These are phyloP conservation scores for Aspergillus fischeri DNA, from an alignment of 2,329 filamentous ascomycete genomes.

Conservation along the genomic window DNA sequence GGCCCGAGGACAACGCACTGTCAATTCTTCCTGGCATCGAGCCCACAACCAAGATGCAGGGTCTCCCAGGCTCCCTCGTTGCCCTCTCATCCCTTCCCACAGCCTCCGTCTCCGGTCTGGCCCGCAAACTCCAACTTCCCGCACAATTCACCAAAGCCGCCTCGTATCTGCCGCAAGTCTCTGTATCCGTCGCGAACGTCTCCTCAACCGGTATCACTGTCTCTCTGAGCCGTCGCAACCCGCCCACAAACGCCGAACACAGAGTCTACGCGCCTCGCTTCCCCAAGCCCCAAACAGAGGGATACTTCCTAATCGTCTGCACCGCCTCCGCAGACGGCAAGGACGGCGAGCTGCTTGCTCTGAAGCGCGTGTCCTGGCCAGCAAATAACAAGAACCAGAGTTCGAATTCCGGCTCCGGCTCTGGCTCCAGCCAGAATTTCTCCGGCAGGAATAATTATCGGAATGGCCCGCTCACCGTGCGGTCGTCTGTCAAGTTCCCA, in stretches of 20 bases:
- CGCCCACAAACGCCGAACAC: conserved; percentile 60
- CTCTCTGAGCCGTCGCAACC: conserved; percentile 62
- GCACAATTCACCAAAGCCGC: conserved; percentile 54
- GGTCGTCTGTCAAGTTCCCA: conserved; percentile 32
- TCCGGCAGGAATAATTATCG: conserved; percentile 12
- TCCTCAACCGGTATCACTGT: conserved; percentile 58
- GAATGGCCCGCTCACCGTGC: conserved; percentile 18
- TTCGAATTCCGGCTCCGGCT: neutral
- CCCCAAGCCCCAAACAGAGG: conserved; percentile 91
- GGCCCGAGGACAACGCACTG: conserved; percentile 76
- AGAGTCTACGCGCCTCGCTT: conserved; percentile 84
- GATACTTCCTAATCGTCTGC: conserved; percentile 80
- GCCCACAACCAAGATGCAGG: conserved; percentile 20
- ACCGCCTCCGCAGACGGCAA: conserved; percentile 34
- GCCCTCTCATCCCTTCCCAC: conserved; percentile 28
- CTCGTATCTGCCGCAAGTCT: conserved; percentile 64
- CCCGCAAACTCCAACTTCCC: conserved; percentile 28
- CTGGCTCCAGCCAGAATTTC: conserved; percentile 12
- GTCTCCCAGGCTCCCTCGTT: conserved; percentile 28
- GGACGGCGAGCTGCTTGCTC: conserved; percentile 72
- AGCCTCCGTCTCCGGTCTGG: conserved; percentile 22
- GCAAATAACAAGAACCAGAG: conserved; percentile 18
- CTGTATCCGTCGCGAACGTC: conserved; percentile 57
- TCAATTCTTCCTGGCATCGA: conserved; percentile 73
- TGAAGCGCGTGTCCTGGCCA: conserved; percentile 82